Percentiles rank a stretch among this genome's conserved stretches.
phyloP scores from a whole-genome alignment of 352 stramenopile species.

The Globisporangium middletonii region DNA sequence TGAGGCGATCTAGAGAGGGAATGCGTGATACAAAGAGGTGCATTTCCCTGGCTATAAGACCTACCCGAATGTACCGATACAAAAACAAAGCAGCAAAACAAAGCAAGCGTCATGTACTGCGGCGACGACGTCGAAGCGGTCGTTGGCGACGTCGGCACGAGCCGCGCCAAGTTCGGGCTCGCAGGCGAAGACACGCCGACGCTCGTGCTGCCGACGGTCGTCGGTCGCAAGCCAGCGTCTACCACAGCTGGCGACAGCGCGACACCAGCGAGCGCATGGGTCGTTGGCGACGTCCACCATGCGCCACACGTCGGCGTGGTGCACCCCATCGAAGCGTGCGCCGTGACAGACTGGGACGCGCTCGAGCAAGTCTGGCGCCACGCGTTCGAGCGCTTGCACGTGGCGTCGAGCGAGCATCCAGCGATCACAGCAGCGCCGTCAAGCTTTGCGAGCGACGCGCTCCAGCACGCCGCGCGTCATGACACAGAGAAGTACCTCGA shows the following conservation, averaged over 20 bases:
- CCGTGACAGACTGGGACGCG: constrained; percentile 78
- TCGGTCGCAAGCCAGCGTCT: constrained; percentile 27
- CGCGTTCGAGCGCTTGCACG: constrained; percentile 65
- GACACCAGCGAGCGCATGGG: constrained; percentile 7
- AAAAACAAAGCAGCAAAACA: not conserved
- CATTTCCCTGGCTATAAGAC: too few relatives aligned
- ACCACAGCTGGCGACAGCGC: not conserved
- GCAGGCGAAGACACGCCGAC: constrained; percentile 93
- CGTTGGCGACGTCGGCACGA: constrained; percentile 91
- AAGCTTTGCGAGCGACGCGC: constrained; percentile 69
- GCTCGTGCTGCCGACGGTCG: constrained; percentile 74
- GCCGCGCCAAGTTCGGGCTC: constrained; percentile 92
- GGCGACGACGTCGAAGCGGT: constrained; percentile 95
- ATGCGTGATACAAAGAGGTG: too few relatives aligned
- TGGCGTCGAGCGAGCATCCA: constrained; percentile 63
- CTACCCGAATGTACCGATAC: too few relatives aligned
- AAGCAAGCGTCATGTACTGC: constrained; percentile 86
- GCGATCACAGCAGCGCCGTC: constrained; percentile 71
- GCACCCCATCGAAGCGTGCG: constrained; percentile 47
- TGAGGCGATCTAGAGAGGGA: not conserved
- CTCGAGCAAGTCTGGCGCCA: constrained; percentile 81
- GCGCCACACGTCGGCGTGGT: constrained; percentile 53
- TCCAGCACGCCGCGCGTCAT: constrained; percentile 41
- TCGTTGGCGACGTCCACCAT: constrained; percentile 54
- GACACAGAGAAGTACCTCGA: constrained; percentile 81